Conservation (phyloP, 2,329 filamentous ascomycete genomes). For the Calonectria ilicicola region DNA sequence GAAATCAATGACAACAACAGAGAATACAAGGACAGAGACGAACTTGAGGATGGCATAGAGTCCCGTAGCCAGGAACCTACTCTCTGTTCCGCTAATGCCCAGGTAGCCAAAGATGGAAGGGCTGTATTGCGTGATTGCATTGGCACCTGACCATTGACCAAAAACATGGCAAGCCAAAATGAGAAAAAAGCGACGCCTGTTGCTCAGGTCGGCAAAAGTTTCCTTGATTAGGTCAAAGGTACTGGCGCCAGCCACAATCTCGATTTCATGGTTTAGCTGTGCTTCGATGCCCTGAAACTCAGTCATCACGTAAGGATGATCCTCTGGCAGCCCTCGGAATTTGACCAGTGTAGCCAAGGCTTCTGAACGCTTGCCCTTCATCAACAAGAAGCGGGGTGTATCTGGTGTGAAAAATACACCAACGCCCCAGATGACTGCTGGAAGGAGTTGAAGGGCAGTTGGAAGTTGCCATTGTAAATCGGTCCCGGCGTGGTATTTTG, state of each 20-base stretch:
- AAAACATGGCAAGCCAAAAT: conserved; percentile 46
- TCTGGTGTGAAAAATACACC: conserved; percentile 42
- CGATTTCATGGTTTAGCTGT: conserved; percentile 49
- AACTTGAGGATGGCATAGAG: conserved; percentile 45
- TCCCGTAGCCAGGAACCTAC: conserved; percentile 41
- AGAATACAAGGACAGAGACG: conserved; percentile 42
- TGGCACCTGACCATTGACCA: conserved; percentile 44
- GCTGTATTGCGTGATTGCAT: conserved; percentile 46
- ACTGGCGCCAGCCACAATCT: conserved; percentile 46
- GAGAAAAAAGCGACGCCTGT: conserved; percentile 45
- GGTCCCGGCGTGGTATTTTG: conserved; percentile 40
- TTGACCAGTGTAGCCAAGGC: conserved; percentile 33
- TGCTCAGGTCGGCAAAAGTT: conserved; percentile 42
- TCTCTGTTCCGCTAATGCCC: conserved; percentile 37
- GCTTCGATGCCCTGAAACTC: conserved; percentile 46
- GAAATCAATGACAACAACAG: conserved; percentile 46
- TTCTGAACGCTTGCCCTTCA: conserved; percentile 32
- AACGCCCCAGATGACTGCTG: conserved; percentile 42
- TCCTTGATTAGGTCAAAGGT: conserved; percentile 49
- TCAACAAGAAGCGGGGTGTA: conserved; percentile 41
- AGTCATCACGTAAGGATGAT: conserved; percentile 41
- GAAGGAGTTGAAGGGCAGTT: conserved; percentile 39
- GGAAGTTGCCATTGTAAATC: conserved; percentile 45
- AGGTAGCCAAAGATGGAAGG: conserved; percentile 46
- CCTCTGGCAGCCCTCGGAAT: conserved; percentile 41